Evolutionary conservation across 495 filamentous ascomycete genomes (phyloP).

Genomic region (Penicillium steckii): DNA sequence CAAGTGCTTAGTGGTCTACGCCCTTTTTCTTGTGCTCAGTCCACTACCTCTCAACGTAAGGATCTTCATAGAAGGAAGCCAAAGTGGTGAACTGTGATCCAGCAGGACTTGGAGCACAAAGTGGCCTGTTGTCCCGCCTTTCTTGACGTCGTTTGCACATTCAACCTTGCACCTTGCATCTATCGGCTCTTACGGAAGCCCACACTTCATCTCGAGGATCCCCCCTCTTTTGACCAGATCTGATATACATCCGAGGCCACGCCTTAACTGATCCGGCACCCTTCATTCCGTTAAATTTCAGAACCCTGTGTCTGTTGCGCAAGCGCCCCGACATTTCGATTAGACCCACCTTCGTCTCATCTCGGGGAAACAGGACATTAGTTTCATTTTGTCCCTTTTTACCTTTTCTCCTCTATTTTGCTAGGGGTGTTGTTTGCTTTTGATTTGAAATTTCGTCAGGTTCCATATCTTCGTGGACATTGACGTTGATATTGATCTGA

Average conservation of each 20-base stretch:
- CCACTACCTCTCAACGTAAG: slow-evolving; percentile 23
- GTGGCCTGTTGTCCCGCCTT: neutral
- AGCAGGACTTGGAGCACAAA: neutral
- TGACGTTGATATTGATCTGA: neutral
- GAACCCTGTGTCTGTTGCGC: slow-evolving; percentile 28
- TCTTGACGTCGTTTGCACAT: neutral
- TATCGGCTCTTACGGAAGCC: slow-evolving; percentile 2
- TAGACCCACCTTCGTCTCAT: slow-evolving; percentile 37
- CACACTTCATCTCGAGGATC: neutral
- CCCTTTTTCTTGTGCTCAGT: slow-evolving; percentile 8
- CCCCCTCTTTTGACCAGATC: neutral
- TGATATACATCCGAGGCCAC: neutral
- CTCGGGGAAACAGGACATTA: slow-evolving; percentile 20
- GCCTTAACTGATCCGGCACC: slow-evolving; percentile 18
- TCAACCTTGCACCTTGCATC: neutral
- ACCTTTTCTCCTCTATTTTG: neutral
- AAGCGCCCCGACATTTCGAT: slow-evolving; percentile 33
- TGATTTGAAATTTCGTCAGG: slow-evolving; percentile 1
- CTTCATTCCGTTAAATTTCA: slow-evolving; percentile 28
- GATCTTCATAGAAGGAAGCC: slow-evolving; percentile 14
- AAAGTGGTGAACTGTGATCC: slow-evolving; percentile 14
- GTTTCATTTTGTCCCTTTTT: slow-evolving; percentile 13
- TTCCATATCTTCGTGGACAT: neutral
- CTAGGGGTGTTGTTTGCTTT: slow-evolving; percentile 7
- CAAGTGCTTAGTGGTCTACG: slow-evolving; percentile 8